Evolutionary conservation across 2,329 filamentous ascomycete genomes (phyloP), one percentile per base, ranked within the genome.

Genomic region (Fusarium sp.): DNA sequence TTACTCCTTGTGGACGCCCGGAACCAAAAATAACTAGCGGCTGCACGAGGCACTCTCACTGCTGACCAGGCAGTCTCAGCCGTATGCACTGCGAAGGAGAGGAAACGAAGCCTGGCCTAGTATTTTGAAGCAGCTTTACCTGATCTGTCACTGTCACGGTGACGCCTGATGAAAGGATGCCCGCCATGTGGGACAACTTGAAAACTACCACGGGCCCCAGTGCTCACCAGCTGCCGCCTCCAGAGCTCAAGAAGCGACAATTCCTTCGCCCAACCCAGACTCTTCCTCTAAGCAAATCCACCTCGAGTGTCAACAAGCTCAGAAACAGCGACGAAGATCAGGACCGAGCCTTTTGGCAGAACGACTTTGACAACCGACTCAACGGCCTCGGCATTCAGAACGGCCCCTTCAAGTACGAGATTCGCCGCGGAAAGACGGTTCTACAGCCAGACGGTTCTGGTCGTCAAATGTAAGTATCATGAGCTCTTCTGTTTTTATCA

Each of bases 401-500:
- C 74, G 75, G 71, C 35, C 77, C 80, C 35, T 73, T 74, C 69
- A 76, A 73, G 35, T 82, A 79, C 75, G 80, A 82, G 63, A 76
- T 82, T 52, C 78, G 79, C 45, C 70, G 77, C 60, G 81, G 81
- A 57, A 83, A 80, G 68, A 77, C 81, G 20, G 81, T 83, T 60
- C 80, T 78, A 43, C 78, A 75, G 48, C 73, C 73, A 27, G 60
- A 74, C 54, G 70, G 63, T 32, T 68, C 72, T 16, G 72, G 68
- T 43, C 73, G 65, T 59, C 70, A 79, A 76, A 69, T 81, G 80
- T 82, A 77, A 82, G 80, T 81, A 34, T 57, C 77, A 77, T 77
- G 39, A 61, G 71, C 64, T 67, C 69, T 52, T 71, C 34, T 32
- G 59, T 58, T 32, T 68, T 60, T 37, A 54, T 54, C 20, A 34